Evolutionary conservation across 2,329 filamentous ascomycete genomes (phyloP).

Genomic region (Lizonia empirigonia): DNA sequence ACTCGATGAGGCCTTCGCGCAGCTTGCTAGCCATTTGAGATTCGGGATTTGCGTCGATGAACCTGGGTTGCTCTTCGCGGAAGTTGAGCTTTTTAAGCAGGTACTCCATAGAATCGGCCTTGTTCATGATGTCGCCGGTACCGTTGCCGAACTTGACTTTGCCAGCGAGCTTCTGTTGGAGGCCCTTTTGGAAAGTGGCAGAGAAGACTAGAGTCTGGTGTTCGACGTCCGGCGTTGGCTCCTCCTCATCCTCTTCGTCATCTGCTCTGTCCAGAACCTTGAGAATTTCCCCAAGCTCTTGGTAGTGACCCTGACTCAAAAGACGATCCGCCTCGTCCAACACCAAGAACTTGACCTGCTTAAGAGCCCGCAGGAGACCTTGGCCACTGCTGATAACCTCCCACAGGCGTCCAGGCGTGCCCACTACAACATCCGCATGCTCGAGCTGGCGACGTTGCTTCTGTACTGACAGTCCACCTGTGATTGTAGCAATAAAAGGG

Average conservation of each 20-base stretch:
- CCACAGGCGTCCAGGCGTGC: conserved; percentile 91
- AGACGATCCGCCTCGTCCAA: conserved; percentile 94
- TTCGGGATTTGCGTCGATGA: conserved; percentile 88
- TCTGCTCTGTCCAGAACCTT: conserved; percentile 73
- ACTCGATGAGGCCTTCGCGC: conserved; percentile 90
- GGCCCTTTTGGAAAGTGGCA: conserved; percentile 87
- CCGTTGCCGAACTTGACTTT: conserved; percentile 64
- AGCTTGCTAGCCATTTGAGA: conserved; percentile 86
- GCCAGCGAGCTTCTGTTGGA: conserved; percentile 88
- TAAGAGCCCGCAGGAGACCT: conserved; percentile 72
- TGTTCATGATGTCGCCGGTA: conserved; percentile 65
- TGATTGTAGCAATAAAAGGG: conserved; percentile 78
- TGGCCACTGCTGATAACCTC: conserved; percentile 82
- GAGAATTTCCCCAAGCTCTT: conserved; percentile 89
- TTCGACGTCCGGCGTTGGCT: conserved; percentile 42
- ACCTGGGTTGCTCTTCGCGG: conserved; percentile 79
- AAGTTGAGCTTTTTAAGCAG: conserved; percentile 90
- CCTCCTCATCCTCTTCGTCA: conserved; percentile 32
- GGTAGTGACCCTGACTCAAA: conserved; percentile 91
- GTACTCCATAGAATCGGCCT: conserved; percentile 88
- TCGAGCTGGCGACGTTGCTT: conserved; percentile 88
- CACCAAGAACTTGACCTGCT: conserved; percentile 78
- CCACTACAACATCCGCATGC: conserved; percentile 89
- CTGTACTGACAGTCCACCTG: conserved; percentile 88
- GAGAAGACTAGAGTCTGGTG: conserved; percentile 96